phyloP scores from a whole-genome alignment of 176 grass and related monocot species.

The Phragmites australis region DNA sequence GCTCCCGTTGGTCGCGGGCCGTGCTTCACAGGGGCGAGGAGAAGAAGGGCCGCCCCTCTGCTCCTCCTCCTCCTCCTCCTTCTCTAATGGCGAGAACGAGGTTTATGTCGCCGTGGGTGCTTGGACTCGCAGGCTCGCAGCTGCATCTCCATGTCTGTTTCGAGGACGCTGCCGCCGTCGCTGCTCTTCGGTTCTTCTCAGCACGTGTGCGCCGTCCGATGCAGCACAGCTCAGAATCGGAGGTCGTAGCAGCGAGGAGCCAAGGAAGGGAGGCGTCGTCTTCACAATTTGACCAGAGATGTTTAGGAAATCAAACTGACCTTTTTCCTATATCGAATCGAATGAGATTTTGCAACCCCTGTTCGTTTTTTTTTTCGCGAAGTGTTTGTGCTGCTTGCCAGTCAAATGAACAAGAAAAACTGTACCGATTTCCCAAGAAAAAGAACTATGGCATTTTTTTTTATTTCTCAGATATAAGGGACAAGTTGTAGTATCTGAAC shows the following conservation, averaged over 20 bases:
- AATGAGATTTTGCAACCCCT: not conserved
- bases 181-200: not conserved
- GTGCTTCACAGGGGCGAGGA: conserved; percentile 1
- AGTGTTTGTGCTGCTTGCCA: not conserved
- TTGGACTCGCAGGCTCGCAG: not conserved
- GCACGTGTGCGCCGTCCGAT: not conserved
- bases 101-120: conserved; percentile 17
- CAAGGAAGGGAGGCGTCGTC: too few species aligned
- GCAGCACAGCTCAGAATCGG: not conserved
- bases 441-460: too few species aligned
- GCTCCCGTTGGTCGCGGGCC: not conserved
- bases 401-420: not conserved
- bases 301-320: too few species aligned
- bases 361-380: not conserved
- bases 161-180: not conserved
- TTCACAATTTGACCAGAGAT: too few species aligned
- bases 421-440: not conserved
- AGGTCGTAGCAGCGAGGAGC: too few species aligned
- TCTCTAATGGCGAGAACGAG: not conserved
- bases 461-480: too few species aligned
- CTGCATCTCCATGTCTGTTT: conserved; percentile 11
- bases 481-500: too few species aligned
- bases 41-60: not conserved
- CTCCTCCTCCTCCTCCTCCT: conserved; percentile 1
- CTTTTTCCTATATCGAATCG: not conserved